Base-by-base conservation (phyloP, 768 basidiomycete species). In the Gelatoporia subvermispora region DNA sequence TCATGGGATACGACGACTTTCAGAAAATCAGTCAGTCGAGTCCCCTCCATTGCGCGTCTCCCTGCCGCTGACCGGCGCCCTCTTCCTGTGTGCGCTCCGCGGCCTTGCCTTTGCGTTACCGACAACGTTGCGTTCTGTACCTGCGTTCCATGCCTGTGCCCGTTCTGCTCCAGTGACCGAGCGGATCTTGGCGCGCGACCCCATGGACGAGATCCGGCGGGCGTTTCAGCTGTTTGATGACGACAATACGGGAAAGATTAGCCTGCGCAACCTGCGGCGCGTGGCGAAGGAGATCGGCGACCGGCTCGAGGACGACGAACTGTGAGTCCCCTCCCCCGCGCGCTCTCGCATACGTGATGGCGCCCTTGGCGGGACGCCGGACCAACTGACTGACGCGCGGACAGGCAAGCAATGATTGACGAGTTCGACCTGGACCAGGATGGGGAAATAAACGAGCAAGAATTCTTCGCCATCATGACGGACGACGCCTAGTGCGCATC, bases 361-460 rank as follows among this genome's bases (percentile, higher is more conserved):
- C 16, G 38, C 46, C 24, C 22, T 7, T 31, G 28, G 28, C 28
- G 28, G 28, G 28, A 31, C 28, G 28, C 28, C 28, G 28, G 28
- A n/a, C n/a, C n/a, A n/a, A n/a, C n/a, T n/a, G 41, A 28, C 22
- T 28, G 36, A 21, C 31, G 17, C 35, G 42, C 45, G 13, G 15
- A 7, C 58, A 97, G 95, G 57, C 93, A 97, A 82, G 96, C 96
- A 20, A 99, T 99, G 96, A 99, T 99, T 62, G 96, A 99, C 60
- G 96, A 99, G 69, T 99, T 99, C 63, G 96, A 99, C 68, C 81
- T 99, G 21, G 96, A 99, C 71, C 86, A 93, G 65, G 96, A 99
- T 57, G 93, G 94, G 23, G 95, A 95, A 72, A 98, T 98, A 66
- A 93, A 84, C 62, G 88, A 94, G 64, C 84, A 90, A 62, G 96